A percentile compares a stretch with the other conserved stretches of the same genome.
phyloP scores from a whole-genome alignment of 108 stramenopile species.

The Nitzschia inconspicua region DNA sequence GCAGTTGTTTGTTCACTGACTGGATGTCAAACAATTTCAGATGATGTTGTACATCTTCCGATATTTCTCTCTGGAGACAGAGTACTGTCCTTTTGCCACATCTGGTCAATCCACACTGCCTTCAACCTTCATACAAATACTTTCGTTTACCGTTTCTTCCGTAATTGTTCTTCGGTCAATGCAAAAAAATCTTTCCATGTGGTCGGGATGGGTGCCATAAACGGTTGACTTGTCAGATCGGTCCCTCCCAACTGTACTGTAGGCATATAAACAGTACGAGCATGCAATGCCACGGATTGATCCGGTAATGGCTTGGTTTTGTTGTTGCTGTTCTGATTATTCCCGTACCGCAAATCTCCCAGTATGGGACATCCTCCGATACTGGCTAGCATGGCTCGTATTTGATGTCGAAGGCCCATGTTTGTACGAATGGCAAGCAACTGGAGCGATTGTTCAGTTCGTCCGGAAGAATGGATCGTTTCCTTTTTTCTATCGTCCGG shows the following conservation, averaged over 20 bases:
- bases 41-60: too few relatives aligned
- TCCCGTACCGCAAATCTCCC: constrained; percentile 79
- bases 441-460: too few relatives aligned
- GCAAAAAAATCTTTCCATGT: constrained; percentile 56
- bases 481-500: too few relatives aligned
- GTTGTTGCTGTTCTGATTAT: constrained; percentile 3
- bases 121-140: too few relatives aligned
- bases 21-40: too few relatives aligned
- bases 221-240: constrained; percentile 38
- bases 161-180: background rate
- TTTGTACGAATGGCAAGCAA: constrained; percentile 50
- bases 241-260: constrained; percentile 47
- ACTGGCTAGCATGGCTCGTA: constrained; percentile 68
- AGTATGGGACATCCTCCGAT: constrained; percentile 55
- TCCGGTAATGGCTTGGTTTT: constrained; percentile 49
- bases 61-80: too few relatives aligned
- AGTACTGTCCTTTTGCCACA: too few relatives aligned
- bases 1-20: too few relatives aligned
- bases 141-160: too few relatives aligned
- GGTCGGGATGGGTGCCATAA: constrained; percentile 51
- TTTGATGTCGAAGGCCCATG: constrained; percentile 80
- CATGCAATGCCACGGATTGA: constrained; percentile 82
- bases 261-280: constrained; percentile 46
- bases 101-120: too few relatives aligned
- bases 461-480: too few relatives aligned